Percentiles rank a stretch among this genome's conserved stretches.
Conservation (phyloP, 352 stramenopile genomes). For the Pythium apleroticum region DNA sequence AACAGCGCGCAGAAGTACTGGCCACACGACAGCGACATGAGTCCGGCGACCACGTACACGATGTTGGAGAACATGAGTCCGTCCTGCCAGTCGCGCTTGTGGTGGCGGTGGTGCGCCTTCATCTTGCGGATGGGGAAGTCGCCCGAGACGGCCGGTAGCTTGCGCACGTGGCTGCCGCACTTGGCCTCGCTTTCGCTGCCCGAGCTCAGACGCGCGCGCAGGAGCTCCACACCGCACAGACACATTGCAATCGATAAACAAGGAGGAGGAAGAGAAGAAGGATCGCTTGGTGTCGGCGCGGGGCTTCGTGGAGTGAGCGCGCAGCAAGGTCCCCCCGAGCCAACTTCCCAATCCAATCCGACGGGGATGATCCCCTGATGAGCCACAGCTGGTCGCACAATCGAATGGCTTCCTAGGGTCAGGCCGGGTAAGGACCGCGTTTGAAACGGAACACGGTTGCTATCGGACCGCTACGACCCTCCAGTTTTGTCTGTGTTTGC, state of each 20-base stretch:
- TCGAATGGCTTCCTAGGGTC: constrained; percentile 21
- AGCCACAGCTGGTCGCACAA: constrained; percentile 8
- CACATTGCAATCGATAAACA: constrained; percentile 28
- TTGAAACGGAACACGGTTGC: not conserved
- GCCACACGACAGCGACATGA: constrained; percentile 69
- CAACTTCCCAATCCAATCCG: not conserved
- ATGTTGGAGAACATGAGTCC: constrained; percentile 82
- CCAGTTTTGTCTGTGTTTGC: not conserved
- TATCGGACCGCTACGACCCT: constrained; percentile 8
- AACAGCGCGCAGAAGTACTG: constrained; percentile 76
- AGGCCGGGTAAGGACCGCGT: not conserved
- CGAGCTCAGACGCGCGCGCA: constrained; percentile 25
- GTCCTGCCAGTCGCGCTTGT: constrained; percentile 69
- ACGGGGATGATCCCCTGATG: constrained; percentile 2
- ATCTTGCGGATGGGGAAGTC: constrained; percentile 37
- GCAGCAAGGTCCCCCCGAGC: not conserved
- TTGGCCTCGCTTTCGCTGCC: constrained; percentile 21
- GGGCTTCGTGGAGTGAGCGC: constrained; percentile 4
- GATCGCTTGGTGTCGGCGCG: constrained; percentile 8
- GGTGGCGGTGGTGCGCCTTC: constrained; percentile 35
- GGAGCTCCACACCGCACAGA: constrained; percentile 30
- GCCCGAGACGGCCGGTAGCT: constrained; percentile 30
- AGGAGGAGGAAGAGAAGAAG: constrained; percentile 1
- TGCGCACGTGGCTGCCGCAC: constrained; percentile 30
- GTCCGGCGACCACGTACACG: constrained; percentile 65